A percentile compares a stretch with the other conserved stretches of the same genome.
These are phyloP conservation scores for Cyclostephanos invisitatus DNA, from an alignment of 108 stramenopile genomes.

Conservation along the genomic window DNA sequence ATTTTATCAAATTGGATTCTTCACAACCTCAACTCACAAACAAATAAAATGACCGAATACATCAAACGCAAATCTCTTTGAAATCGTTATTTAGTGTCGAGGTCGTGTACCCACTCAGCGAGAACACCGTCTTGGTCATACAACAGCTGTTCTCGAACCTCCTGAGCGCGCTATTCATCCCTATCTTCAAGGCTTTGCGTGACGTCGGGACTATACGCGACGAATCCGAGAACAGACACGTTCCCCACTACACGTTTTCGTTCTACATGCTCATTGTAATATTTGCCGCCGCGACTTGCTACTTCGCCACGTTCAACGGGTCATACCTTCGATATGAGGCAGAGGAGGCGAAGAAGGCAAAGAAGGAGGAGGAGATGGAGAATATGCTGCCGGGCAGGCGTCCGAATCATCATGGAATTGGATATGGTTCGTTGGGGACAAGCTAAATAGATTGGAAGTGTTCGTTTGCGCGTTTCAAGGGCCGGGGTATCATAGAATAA, in stretches of 20 bases:
- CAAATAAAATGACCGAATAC: too few species aligned
- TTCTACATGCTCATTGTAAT: constrained; percentile 85
- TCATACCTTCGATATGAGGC: constrained; percentile 81
- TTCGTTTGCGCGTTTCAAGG: background rate
- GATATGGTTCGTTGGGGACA: constrained; percentile 1
- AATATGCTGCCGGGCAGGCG: background rate
- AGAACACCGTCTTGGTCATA: constrained; percentile 90
- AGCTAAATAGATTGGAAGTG: background rate
- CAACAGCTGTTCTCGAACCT: constrained; percentile 91
- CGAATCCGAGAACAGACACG: constrained; percentile 25
- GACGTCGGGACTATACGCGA: constrained; percentile 57
- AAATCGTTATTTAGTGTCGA: constrained; percentile 47
- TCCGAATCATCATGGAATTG: background rate
- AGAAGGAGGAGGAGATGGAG: constrained; percentile 23
- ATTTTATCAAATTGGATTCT: background rate
- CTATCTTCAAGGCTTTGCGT: constrained; percentile 80
- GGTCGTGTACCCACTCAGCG: constrained; percentile 84
- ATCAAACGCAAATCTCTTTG: background rate
- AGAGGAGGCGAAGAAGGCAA: constrained; percentile 63
- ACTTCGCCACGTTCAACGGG: constrained; percentile 90
- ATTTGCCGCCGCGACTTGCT: constrained; percentile 75
- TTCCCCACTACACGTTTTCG: constrained; percentile 83
- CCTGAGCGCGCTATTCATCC: constrained; percentile 85
- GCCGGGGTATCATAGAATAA: too few species aligned
- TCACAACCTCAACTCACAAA: too few species aligned